Base-by-base conservation (phyloP, 352 stramenopile species). In the Phytophthora fragariaefolia region DNA sequence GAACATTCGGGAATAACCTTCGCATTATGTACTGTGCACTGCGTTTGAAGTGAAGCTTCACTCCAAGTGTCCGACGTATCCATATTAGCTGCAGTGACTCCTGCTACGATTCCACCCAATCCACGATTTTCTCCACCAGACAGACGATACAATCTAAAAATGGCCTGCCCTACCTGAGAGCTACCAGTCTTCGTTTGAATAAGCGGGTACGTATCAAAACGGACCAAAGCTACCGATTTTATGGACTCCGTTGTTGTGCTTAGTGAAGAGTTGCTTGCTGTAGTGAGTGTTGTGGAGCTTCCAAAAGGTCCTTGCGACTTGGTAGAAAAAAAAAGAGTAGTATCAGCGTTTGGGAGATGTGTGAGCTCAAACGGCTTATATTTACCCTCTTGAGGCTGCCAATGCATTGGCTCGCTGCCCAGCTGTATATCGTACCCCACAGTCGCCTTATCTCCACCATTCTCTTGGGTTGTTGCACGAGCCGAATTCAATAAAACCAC, bases 101-200 rank as follows among this genome's bases (percentile, higher is more conserved):
- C 82, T 3, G 91, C 73, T 24, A 61, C 52, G 27, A 91, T 75
- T 1, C 84, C 84, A 20, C 84, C 82, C 0, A 93, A 53, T 0
- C 84, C 84, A 24, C 74, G 64, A 38, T 93, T 91, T 56, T 93
- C 84, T 15, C 84, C 84, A 2, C 82, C 82, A 45, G 56, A 74
- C 1, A 85, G n/a, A 0, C 84, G 82, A 73, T 74, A 91, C 17
- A 93, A 42, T 13, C 81, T 69, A 38, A 93, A 63, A 27, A 57
- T 74, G 8, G 80, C 82, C 1, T 77, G 62, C 12, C 84, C 84
- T 24, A 91, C 77, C 47, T 89, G 80, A 5, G 65, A 68, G 45
- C 84, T 90, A 12, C 73, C 76, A 1, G 79, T 90, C 18, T 32
- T 51, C 0, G 18, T 46, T 17, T 61, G 38, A 40, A 91, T 72